Conservation (phyloP, 2,329 filamentous ascomycete genomes). For the Stemphylium beticola region DNA sequence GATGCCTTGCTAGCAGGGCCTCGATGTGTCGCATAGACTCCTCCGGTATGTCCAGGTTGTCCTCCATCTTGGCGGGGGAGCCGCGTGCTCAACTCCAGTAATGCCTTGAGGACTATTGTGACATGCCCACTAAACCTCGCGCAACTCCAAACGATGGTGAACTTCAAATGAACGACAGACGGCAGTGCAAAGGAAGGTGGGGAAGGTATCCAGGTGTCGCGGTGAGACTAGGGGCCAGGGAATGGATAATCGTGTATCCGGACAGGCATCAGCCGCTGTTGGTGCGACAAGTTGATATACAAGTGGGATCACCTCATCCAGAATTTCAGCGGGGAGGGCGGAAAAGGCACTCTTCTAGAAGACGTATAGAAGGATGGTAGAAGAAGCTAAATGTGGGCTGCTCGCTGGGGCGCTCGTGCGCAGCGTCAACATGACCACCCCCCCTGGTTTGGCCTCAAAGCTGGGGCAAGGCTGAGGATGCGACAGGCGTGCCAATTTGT, state of each 20-base stretch:
- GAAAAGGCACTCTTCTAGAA: slow-evolving; percentile 48
- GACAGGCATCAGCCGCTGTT: slow-evolving; percentile 40
- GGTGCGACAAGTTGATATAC: slow-evolving; percentile 47
- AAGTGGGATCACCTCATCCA: slow-evolving; percentile 41
- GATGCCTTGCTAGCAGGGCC: slow-evolving; percentile 44
- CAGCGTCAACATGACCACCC: slow-evolving; percentile 32
- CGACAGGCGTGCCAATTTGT: slow-evolving; percentile 33
- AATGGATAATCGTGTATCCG: slow-evolving; percentile 44
- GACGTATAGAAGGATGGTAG: slow-evolving; percentile 38
- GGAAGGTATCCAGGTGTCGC: slow-evolving; percentile 26
- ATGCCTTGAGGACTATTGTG: slow-evolving; percentile 12
- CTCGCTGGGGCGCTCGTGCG: slow-evolving; percentile 39
- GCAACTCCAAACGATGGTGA: slow-evolving; percentile 12
- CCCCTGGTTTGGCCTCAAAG: slow-evolving; percentile 40
- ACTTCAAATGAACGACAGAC: slow-evolving; percentile 16
- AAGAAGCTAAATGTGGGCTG: slow-evolving; percentile 40
- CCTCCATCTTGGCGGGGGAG: slow-evolving; percentile 38
- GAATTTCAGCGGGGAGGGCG: slow-evolving; percentile 42
- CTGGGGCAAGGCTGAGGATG: slow-evolving; percentile 47
- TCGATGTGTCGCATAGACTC: slow-evolving; percentile 49
- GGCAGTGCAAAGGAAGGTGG: slow-evolving; percentile 27
- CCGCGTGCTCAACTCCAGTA: slow-evolving; percentile 17
- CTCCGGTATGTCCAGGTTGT: slow-evolving; percentile 44
- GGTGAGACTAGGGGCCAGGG: slow-evolving; percentile 32
- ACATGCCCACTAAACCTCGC: slow-evolving; percentile 29